These are phyloP conservation scores for Pelargonium fulgidum DNA, from an alignment of 441 rosid species.

Conservation along the genomic window DNA sequence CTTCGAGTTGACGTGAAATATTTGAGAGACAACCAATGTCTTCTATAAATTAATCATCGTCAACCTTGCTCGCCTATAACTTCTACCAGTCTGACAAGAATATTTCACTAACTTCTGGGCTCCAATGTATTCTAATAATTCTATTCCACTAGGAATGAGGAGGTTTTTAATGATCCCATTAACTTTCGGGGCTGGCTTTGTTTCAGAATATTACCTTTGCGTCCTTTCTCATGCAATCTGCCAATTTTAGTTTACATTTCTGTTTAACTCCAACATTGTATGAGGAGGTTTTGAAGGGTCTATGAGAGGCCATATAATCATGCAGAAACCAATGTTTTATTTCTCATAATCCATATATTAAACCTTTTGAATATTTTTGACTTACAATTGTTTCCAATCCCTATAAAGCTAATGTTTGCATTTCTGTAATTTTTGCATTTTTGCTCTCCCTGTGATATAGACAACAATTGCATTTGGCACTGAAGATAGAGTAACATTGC, in stretches of 20 bases:
- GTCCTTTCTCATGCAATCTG: constrained; percentile 1
- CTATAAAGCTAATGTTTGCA: background rate
- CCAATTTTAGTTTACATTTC: background rate
- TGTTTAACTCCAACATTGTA: background rate
- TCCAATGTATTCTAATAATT: background rate
- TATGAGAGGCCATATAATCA: background rate
- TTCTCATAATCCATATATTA: background rate
- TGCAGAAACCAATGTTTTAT: background rate
- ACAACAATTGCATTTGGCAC: background rate
- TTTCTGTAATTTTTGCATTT: background rate
- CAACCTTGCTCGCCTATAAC: background rate
- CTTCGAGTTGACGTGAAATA: background rate
- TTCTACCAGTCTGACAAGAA: background rate
- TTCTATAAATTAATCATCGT: background rate
- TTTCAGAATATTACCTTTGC: background rate
- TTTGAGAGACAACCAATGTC: background rate
- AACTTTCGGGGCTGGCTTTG: background rate
- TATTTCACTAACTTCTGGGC: background rate
- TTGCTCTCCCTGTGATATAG: background rate
- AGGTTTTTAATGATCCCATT: background rate
- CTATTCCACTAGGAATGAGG: background rate
- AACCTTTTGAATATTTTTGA: too few relatives aligned
- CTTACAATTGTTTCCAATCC: background rate
- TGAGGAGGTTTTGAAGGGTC: background rate
- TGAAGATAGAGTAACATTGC: background rate